phyloP scores from a whole-genome alignment of 768 basidiomycete genomes.

The Lactifluus echinatus region DNA sequence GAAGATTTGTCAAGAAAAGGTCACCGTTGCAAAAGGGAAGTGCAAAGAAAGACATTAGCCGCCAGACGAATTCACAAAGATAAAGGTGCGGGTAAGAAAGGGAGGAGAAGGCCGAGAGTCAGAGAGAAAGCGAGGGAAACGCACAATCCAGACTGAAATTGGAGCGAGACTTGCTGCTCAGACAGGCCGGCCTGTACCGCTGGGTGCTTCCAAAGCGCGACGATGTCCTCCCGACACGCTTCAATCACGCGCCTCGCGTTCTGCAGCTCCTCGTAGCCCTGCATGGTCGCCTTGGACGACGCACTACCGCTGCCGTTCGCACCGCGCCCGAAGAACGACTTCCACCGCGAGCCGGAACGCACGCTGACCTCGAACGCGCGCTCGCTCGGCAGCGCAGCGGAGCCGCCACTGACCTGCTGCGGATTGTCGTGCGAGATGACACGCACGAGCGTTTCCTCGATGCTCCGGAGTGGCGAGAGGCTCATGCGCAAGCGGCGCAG shows the following conservation, averaged over 20 bases:
- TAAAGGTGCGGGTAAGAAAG: not conserved
- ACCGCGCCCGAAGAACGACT: conserved; percentile 31
- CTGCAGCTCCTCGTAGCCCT: conserved; percentile 31
- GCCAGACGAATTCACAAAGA: not conserved
- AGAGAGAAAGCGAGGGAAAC: conserved; percentile 23
- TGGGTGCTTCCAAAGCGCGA: conserved; percentile 42
- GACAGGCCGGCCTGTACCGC: conserved; percentile 37
- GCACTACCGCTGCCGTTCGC: conserved; percentile 5
- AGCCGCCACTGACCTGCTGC: conserved; percentile 18
- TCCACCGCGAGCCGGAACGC: conserved; percentile 43
- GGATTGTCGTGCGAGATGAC: conserved; percentile 31
- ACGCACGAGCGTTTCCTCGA: conserved; percentile 42
- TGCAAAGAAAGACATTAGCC: not conserved
- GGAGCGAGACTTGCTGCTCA: conserved; percentile 37
- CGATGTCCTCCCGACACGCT: conserved; percentile 47
- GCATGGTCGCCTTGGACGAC: conserved; percentile 9
- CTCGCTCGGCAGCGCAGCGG: conserved; percentile 24
- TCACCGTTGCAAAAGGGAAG: too few species aligned
- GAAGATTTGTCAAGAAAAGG: not conserved
- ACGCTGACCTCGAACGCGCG: conserved; percentile 42
- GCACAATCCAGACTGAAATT: conserved; percentile 57
- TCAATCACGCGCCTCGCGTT: conserved; percentile 39
- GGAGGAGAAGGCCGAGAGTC: not conserved
- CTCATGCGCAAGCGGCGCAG: conserved; percentile 40
- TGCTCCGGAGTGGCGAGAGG: conserved; percentile 46